Evolutionary conservation across 495 filamentous ascomycete genomes (phyloP).

Genomic region (Xylaria cubensis): DNA sequence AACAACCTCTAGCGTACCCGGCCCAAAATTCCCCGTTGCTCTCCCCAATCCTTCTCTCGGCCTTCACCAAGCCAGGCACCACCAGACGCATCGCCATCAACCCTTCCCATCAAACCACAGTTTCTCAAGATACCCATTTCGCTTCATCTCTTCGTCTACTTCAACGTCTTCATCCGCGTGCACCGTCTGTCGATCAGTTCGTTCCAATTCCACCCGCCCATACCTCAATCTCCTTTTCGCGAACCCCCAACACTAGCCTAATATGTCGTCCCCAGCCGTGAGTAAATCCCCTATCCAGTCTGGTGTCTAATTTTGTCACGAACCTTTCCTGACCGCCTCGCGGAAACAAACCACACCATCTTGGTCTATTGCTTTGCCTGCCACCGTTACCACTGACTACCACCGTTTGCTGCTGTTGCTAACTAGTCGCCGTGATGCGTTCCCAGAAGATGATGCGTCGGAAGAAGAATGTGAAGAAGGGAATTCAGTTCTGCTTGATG

Average conservation of each 20-base stretch:
- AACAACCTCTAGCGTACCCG: conserved; percentile 25
- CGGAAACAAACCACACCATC: conserved; percentile 30
- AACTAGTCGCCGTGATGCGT: conserved; percentile 44
- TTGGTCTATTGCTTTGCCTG: conserved; percentile 21
- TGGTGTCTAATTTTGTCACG: conserved; percentile 27
- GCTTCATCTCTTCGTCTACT: conserved; percentile 17
- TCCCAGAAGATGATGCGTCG: conserved; percentile 91
- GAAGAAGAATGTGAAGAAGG: conserved; percentile 99
- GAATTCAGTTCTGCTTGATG: conserved; percentile 99
- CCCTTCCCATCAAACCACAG: conserved; percentile 16
- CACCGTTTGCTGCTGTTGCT: conserved; percentile 30
- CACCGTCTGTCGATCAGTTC: conserved; percentile 34
- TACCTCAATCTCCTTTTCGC: conserved; percentile 34
- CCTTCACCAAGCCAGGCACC: conserved; percentile 22
- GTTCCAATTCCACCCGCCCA: conserved; percentile 26
- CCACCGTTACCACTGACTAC: neutral
- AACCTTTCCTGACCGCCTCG: conserved; percentile 26
- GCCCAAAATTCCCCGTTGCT: conserved; percentile 18
- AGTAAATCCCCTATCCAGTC: conserved; percentile 42
- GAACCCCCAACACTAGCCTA: conserved; percentile 39
- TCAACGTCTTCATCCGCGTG: neutral
- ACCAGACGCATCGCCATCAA: conserved; percentile 22
- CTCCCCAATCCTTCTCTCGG: conserved; percentile 27
- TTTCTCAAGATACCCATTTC: conserved; percentile 29
- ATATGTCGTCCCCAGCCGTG: conserved; percentile 49